Evolutionary conservation across 1,284 basidiomycete genomes (phyloP), one percentile per base, ranked within the genome.

Genomic region (Trametes polyzona): DNA sequence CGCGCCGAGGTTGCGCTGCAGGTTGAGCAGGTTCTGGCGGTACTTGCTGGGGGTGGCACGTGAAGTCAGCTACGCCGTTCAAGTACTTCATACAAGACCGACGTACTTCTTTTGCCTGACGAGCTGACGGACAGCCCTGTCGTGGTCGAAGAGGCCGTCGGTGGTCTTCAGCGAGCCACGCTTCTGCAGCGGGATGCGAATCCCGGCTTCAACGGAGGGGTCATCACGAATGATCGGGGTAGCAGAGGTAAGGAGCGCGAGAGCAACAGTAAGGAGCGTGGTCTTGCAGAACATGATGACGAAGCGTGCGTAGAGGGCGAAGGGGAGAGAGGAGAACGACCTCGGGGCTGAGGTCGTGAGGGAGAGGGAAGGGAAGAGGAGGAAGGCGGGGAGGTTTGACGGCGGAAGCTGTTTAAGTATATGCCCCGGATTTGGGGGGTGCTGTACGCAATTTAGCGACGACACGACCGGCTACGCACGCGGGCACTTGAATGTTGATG

Each of bases 1-100:
- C 8, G 47, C 58, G 24, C 62, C 65, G 29, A 55, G 21, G 57
- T 63, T 65, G 23, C 52, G 51, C 55, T 66, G 43, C 12, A 67
- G 56, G 52, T 67, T 68, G 53, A 68, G 59, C 41, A 69, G 50
- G 59, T 69, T 69, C 58, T 64, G 64, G 52, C 66, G 67, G 57
- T 67, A 61, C 51, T 69, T 69, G 63, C 68, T 69, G 48, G 17
- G 16, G 29, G 24, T n/a, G 35, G 11, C 27, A 12, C 27, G 41
- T 17, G 9, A 17, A n/a, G n/a, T n/a, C n/a, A n/a, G n/a, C n/a
- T n/a, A n/a, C n/a, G n/a, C n/a, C n/a, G n/a, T n/a, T n/a, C 11
- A 8, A 24, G 26, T 36, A n/a, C n/a, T 17, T 27, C 12, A 16
- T 3, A 12, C 17, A 33, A 7, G 19, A 27, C 37, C 29, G 21